A percentile compares a stretch with the other conserved stretches of the same genome.
Conservation (phyloP, 345 rosid species). For the Rubroshorea leprosula region DNA sequence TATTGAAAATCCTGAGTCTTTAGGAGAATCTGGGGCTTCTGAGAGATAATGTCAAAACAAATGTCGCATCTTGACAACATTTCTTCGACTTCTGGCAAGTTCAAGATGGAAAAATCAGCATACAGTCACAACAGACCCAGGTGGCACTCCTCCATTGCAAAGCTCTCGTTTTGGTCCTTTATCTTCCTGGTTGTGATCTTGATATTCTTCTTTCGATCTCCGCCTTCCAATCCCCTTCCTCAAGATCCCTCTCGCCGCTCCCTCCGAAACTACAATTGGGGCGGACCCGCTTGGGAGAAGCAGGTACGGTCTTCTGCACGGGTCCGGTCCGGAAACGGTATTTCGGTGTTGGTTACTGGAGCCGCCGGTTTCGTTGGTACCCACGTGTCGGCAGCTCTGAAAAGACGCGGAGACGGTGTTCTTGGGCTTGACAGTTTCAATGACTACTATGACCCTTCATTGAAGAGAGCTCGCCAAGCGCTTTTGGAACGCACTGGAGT, state of each 20-base stretch:
- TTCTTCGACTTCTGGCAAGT: conserved; percentile 88
- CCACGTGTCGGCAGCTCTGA: conserved; percentile 73
- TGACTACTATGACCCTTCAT: conserved; percentile 77
- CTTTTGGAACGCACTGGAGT: conserved; percentile 71
- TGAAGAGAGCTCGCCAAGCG: conserved; percentile 81
- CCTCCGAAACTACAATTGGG: conserved; percentile 65
- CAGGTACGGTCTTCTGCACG: conserved; percentile 59
- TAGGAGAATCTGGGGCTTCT: conserved; percentile 4
- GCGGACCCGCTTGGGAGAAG: conserved; percentile 79
- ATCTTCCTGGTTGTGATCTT: conserved; percentile 68
- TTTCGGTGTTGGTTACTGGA: conserved; percentile 81
- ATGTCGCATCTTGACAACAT: conserved; percentile 76
- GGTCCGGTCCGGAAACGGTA: conserved; percentile 54
- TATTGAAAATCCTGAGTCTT: neutral
- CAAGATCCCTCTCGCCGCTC: conserved; percentile 88
- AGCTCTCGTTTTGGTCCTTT: conserved; percentile 80
- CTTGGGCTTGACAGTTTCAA: conserved; percentile 86
- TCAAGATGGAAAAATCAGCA: conserved; percentile 91
- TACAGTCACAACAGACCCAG: conserved; percentile 47
- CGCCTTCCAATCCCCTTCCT: conserved; percentile 45
- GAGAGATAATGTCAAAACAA: conserved; percentile 37
- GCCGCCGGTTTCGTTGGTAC: conserved; percentile 96
- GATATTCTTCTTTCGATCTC: conserved; percentile 78
- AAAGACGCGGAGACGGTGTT: conserved; percentile 88
- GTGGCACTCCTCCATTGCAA: conserved; percentile 65